Percentiles rank a stretch among this genome's conserved stretches.
These are phyloP conservation scores for Rheum nobile DNA, from an alignment of 148 eudicot species.

Conservation along the genomic window DNA sequence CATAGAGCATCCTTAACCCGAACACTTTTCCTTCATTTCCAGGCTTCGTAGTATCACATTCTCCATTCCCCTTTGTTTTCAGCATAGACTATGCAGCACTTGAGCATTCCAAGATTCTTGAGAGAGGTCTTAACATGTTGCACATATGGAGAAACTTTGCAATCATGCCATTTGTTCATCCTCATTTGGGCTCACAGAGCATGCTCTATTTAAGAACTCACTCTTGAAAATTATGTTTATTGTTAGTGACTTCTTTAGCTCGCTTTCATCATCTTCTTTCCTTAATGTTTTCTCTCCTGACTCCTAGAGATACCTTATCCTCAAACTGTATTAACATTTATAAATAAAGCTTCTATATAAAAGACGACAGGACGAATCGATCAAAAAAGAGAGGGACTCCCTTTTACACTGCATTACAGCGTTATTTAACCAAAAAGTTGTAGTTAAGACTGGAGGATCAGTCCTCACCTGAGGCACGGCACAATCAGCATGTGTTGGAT, in stretches of 20 bases:
- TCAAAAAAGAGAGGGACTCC: neutral
- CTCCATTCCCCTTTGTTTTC: neutral
- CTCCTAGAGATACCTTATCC: neutral
- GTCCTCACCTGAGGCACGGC: slow-evolving; percentile 77
- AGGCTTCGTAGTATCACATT: neutral
- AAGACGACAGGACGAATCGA: neutral
- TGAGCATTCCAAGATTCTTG: neutral
- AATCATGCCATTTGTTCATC: neutral
- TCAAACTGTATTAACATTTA: neutral
- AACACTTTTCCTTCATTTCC: neutral
- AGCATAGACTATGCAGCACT: neutral
- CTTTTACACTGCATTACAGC: neutral
- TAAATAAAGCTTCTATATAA: neutral
- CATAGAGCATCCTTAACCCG: neutral
- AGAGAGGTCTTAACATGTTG: neutral
- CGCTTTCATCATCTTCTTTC: neutral
- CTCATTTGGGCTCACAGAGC: neutral
- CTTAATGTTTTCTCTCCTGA: neutral
- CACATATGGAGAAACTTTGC: neutral
- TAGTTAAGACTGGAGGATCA: neutral
- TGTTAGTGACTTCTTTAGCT: neutral
- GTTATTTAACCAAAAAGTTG: neutral
- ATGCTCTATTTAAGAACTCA: neutral
- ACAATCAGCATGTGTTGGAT: slow-evolving; percentile 88
- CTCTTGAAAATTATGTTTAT: neutral